Percentiles rank a stretch among this genome's conserved stretches.
phyloP scores from a whole-genome alignment of 352 stramenopile species.

The Phytophthora citricola region DNA sequence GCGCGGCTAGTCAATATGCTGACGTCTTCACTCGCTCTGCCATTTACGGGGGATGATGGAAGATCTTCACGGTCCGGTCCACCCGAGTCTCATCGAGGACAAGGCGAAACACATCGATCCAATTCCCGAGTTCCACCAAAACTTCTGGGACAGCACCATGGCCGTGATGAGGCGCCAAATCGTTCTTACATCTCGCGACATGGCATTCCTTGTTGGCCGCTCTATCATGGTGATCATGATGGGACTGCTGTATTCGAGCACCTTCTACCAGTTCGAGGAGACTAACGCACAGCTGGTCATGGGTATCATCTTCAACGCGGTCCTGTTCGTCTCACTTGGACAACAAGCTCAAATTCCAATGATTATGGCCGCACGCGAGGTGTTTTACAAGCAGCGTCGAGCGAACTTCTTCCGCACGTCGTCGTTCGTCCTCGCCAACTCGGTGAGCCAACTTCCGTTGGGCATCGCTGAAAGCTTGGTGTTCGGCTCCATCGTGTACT shows the following conservation, averaged over 20 bases:
- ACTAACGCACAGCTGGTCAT: constrained; percentile 52
- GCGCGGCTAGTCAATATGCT: constrained; percentile 34
- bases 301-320: constrained; percentile 74
- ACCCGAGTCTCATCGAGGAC: constrained; percentile 28
- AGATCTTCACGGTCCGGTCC: constrained; percentile 17
- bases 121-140: constrained; percentile 44
- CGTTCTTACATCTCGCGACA: constrained; percentile 44
- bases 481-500: constrained; percentile 86
- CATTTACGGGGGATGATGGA: constrained; percentile 27
- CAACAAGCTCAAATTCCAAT: constrained; percentile 68
- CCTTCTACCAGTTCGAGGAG: constrained; percentile 51
- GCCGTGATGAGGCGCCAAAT: constrained; percentile 46
- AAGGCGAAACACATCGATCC: constrained; percentile 82
- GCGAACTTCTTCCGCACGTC: constrained; percentile 81
- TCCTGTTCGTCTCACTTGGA: constrained; percentile 78
- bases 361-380: constrained; percentile 59
- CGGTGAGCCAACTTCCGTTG: constrained; percentile 44
- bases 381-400: constrained; percentile 85
- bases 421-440: constrained; percentile 63
- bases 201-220: constrained; percentile 36
- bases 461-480: constrained; percentile 57
- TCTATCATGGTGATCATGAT: constrained; percentile 47
- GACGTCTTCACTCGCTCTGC: constrained; percentile 21
- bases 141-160: constrained; percentile 32
- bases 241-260: constrained; percentile 42